Conservation (phyloP, 2,329 filamentous ascomycete species). For the Pseudohalonectria lignicola region DNA sequence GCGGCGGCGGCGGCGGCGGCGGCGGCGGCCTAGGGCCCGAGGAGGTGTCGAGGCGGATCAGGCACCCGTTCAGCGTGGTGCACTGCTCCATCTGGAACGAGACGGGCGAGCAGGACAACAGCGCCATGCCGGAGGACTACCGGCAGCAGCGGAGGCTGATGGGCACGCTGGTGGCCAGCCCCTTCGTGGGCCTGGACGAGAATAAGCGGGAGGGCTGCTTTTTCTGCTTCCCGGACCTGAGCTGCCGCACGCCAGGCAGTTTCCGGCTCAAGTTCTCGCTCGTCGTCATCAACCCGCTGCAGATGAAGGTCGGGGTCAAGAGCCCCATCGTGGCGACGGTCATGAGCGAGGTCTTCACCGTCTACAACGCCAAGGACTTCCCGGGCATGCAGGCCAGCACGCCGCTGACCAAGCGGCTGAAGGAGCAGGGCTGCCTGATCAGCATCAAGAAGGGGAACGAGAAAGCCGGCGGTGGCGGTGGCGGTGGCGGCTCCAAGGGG, state of each 20-base stretch:
- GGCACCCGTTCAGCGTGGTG: conserved; percentile 58
- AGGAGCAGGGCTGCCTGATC: conserved; percentile 72
- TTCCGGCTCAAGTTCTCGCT: conserved; percentile 67
- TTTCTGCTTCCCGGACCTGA: conserved; percentile 77
- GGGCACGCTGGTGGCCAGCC: conserved; percentile 67
- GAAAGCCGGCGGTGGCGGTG: conserved; percentile 25
- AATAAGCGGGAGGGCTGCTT: conserved; percentile 65
- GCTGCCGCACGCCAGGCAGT: conserved; percentile 64
- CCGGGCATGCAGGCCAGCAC: conserved; percentile 75
- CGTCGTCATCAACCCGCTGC: conserved; percentile 56
- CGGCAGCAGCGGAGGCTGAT: conserved; percentile 66
- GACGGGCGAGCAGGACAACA: conserved; percentile 54
- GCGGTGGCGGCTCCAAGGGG: conserved; percentile 19
- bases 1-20: conserved; percentile 33
- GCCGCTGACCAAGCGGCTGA: conserved; percentile 59
- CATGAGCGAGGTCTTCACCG: conserved; percentile 63
- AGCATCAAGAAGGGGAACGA: conserved; percentile 82
- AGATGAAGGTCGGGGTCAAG: conserved; percentile 39
- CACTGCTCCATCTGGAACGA: conserved; percentile 70
- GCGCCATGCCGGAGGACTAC: conserved; percentile 60
- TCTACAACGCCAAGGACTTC: conserved; percentile 79
- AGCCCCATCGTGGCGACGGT: conserved; percentile 39
- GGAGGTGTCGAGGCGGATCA: conserved; percentile 38
- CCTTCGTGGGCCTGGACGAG: conserved; percentile 68
- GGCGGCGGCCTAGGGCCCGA: conserved; percentile 27